phyloP scores from a whole-genome alignment of 148 eudicot genomes.

The Euryodendron excelsum region DNA sequence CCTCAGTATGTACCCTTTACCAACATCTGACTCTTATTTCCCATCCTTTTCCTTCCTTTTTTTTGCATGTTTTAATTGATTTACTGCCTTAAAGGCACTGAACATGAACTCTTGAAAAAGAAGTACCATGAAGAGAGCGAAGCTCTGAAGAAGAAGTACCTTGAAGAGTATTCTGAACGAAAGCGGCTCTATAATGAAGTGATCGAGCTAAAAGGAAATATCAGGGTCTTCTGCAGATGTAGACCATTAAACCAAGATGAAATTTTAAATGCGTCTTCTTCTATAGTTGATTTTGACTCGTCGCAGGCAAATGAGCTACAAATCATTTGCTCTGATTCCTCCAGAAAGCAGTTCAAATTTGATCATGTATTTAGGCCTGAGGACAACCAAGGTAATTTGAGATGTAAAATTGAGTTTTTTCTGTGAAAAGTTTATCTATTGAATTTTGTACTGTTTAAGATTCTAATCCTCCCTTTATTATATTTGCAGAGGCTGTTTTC shows the following conservation, averaged over 20 bases:
- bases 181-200: constrained; percentile 91
- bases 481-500: constrained; percentile 85
- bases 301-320: constrained; percentile 76
- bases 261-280: constrained; percentile 48
- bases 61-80: background rate
- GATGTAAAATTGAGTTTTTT: background rate
- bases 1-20: constrained; percentile 47
- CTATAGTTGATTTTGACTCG: constrained; percentile 68
- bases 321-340: constrained; percentile 64
- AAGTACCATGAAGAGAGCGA: constrained; percentile 60
- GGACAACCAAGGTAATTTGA: constrained; percentile 67
- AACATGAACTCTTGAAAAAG: constrained; percentile 67
- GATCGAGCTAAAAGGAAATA: constrained; percentile 96
- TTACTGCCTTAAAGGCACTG: constrained; percentile 40
- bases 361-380: constrained; percentile 85
- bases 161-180: constrained; percentile 66
- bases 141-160: constrained; percentile 56
- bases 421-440: background rate
- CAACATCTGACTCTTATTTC: background rate
- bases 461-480: constrained; percentile 7
- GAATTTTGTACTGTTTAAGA: background rate
- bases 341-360: constrained; percentile 89
- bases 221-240: constrained; percentile 91
- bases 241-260: constrained; percentile 79
- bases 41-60: background rate